Percentiles rank a stretch among this genome's conserved stretches.
phyloP scores from a whole-genome alignment of 2,329 filamentous ascomycete genomes.

The Xylaria multiplex region DNA sequence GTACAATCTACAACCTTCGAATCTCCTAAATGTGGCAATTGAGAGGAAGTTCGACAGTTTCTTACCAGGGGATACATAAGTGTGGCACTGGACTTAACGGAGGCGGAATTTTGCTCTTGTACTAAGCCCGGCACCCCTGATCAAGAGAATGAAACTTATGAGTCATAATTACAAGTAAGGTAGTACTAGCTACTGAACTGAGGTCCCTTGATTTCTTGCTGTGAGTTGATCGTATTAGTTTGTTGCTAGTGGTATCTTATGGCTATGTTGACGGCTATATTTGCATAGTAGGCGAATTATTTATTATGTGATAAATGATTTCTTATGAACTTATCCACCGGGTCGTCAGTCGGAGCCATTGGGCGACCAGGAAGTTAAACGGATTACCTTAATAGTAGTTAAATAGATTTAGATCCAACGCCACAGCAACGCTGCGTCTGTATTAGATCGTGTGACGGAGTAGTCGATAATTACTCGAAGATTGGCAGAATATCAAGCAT shows the following conservation, averaged over 20 bases:
- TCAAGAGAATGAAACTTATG: too few species aligned
- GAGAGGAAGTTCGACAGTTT: too few species aligned
- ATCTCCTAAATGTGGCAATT: too few species aligned
- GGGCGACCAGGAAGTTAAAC: neutral
- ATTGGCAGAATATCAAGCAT: slow-evolving; percentile 52
- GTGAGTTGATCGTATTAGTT: neutral
- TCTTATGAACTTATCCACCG: neutral
- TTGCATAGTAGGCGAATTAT: neutral
- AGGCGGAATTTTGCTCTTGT: too few species aligned
- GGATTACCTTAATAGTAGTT: neutral
- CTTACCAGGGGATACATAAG: too few species aligned
- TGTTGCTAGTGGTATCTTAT: slow-evolving; percentile 7
- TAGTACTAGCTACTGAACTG: too few species aligned
- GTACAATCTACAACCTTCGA: too few species aligned
- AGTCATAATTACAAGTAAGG: too few species aligned
- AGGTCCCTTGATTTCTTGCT: neutral
- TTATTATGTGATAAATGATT: neutral
- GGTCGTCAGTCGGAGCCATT: neutral
- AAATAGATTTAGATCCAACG: neutral
- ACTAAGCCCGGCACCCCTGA: too few species aligned
- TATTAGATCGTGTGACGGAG: slow-evolving; percentile 28
- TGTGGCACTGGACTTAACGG: too few species aligned
- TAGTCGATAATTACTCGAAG: slow-evolving; percentile 33
- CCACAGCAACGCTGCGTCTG: slow-evolving; percentile 27
- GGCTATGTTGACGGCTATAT: neutral